Base-by-base conservation (phyloP, 2,329 filamentous ascomycete genomes). In the Botrytis byssoidea region DNA sequence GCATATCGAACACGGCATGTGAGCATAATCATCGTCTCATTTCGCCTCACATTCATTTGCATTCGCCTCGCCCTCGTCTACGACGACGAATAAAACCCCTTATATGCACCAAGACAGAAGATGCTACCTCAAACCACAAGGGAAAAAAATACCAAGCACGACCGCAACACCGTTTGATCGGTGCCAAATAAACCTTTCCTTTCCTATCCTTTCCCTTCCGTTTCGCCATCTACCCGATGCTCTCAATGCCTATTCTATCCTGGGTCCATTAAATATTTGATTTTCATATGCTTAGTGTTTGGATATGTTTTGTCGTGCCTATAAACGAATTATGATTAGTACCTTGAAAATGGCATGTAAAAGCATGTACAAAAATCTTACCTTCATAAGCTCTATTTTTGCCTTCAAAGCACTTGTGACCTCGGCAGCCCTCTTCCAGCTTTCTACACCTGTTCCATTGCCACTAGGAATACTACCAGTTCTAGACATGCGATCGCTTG, bases 371-470 rank as follows among this genome's bases (percentile, higher is more conserved):
- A n/a, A 16, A 67, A 51, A 71, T 74, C 84, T 77, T 79, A 89
- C 89, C 88, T 98, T 99, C 96, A 99, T 99, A 86, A 96, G 93
- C 85, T 98, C 96, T 83, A 99, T 99, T 82, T 96, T 90, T 70
- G 95, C 94, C 85, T 98, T 99, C 80, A 99, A 83, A 82, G 98
- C 96, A 83, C 95, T 98, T 72, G 96, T 99, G 74, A 99, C 96
- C 85, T 99, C 96, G 3, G 96, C 96, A 29, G 96, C 96, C 78
- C 96, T 88, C 85, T 95, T 97, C 96, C 96, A 99, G 82, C 95
- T 98, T 84, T 99, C 96, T 29, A 91, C 90, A 0, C 90, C 90
- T 65, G 90, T 88, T 25, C 83, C 82, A 64, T 78, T 83, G 78
- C 77, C 81, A 74, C 75, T 81, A 70, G 74, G 77, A 76, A 80